phyloP scores from a whole-genome alignment of 306 rosid species.

The Cyamopsis tetragonoloba region DNA sequence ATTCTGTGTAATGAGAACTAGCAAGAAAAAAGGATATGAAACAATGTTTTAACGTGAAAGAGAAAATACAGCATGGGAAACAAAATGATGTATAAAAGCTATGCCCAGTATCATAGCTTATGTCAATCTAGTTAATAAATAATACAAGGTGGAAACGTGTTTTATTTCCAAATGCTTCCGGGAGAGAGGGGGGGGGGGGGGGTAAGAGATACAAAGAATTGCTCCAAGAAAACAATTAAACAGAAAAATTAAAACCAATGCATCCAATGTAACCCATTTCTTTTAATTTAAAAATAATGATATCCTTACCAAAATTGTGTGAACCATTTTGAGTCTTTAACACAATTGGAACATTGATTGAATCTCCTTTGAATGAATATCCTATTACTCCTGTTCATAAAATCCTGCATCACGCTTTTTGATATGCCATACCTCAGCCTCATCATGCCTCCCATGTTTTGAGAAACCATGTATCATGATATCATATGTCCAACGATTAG shows the following conservation, averaged over 20 bases:
- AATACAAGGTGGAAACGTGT: constrained; percentile 34
- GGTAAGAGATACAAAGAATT: constrained; percentile 12
- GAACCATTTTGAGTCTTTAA: constrained; percentile 22
- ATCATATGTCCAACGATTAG: constrained; percentile 62
- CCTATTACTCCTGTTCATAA: constrained; percentile 15
- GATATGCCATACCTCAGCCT: constrained; percentile 51
- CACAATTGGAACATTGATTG: not conserved
- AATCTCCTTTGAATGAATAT: constrained; percentile 18
- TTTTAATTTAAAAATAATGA: not conserved
- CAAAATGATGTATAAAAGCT: constrained; percentile 24
- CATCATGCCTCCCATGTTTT: constrained; percentile 48
- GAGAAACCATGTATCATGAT: constrained; percentile 51
- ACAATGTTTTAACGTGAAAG: not conserved
- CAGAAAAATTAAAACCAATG: constrained; percentile 16
- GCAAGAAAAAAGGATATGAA: constrained; percentile 3
- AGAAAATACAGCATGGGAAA: constrained; percentile 18
- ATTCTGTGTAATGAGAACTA: constrained; percentile 6
- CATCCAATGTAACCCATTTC: constrained; percentile 16
- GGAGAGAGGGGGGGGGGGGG: not conserved
- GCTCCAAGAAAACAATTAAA: constrained; percentile 6
- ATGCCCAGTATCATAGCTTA: constrained; percentile 24
- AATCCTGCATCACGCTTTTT: too few relatives aligned
- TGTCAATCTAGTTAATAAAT: constrained; percentile 26
- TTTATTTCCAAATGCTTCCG: constrained; percentile 33
- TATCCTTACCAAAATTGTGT: constrained; percentile 36